Evolutionary conservation across 306 rosid species (phyloP), one percentile per base, ranked within the genome.

Genomic region (Hippophae tibetana): DNA sequence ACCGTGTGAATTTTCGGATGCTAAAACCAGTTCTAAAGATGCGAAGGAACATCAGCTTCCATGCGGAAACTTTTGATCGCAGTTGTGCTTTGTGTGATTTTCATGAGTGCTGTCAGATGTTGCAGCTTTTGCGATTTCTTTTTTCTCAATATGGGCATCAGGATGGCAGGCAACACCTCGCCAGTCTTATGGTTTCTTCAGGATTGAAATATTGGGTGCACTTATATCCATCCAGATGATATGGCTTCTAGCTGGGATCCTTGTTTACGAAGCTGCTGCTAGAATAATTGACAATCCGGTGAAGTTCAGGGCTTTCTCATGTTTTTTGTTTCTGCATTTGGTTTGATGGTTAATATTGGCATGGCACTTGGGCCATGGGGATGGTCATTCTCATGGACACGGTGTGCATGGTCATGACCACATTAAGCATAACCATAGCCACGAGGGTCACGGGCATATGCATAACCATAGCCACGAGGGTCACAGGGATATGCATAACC

Each of bases 151-250:
- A 31, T 31, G 38, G 38, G 38, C 38, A 18, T 18, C 23, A 18
- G 23, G 38, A 31, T 31, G 82, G 82, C 79, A 78, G 61, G 79
- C 79, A 52, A 78, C 70, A 23, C 82, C 79, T 2, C 82, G 82
- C 12, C 82, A 78, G 45, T 69, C 79, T 2, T 78, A 73, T 9
- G 82, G 82, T 13, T 78, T 78, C 70, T 78, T 73, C 55, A 63
- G 82, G 43, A 78, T 78, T 49, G 82, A 78, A 61, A 78, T 78
- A 23, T 57, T 73, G 1, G 82, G 82, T 54, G 75, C 82, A 13
- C 82, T 78, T 40, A 76, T 78, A 65, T 78, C 82, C 45, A 78
- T 78, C 40, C 82, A 78, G 67, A 78, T 78, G 82, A 78, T 78
- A 31, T 78, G 82, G 82, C 82, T 78, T 66, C 82, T 78, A 56